Percentiles rank a stretch among this genome's conserved stretches.
phyloP scores from a whole-genome alignment of 2,329 filamentous ascomycete species.

The Fusarium avenaceum region DNA sequence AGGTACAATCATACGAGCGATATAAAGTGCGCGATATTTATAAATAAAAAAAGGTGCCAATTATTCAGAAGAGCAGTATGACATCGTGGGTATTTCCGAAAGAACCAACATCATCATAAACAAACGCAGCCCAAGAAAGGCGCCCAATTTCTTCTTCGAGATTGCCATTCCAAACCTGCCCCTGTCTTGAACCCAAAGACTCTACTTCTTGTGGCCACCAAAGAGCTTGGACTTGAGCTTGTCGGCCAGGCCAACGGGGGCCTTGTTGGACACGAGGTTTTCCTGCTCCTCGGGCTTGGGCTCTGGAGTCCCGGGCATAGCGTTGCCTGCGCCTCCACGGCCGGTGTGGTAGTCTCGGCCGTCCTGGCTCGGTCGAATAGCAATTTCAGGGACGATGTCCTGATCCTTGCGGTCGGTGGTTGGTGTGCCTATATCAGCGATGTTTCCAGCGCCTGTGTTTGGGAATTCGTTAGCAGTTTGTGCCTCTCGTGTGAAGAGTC shows the following conservation, averaged over 20 bases:
- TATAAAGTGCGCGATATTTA: slow-evolving; percentile 17
- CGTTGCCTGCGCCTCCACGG: slow-evolving; percentile 72
- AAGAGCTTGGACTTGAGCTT: slow-evolving; percentile 70
- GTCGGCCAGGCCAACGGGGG: slow-evolving; percentile 64
- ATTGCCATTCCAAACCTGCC: slow-evolving; percentile 1
- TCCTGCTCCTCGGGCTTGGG: slow-evolving; percentile 51
- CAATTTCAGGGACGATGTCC: slow-evolving; percentile 67
- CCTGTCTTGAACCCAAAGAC: not conserved
- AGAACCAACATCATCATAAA: slow-evolving; percentile 38
- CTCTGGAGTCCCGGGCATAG: slow-evolving; percentile 55
- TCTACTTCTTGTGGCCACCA: slow-evolving; percentile 62
- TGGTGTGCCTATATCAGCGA: slow-evolving; percentile 62
- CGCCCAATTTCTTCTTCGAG: slow-evolving; percentile 6
- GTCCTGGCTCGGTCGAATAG: slow-evolving; percentile 63
- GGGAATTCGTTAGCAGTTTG: slow-evolving; percentile 19
- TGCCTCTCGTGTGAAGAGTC: not conserved
- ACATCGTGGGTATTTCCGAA: slow-evolving; percentile 49
- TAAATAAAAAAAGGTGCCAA: slow-evolving; percentile 17
- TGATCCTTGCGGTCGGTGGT: slow-evolving; percentile 61
- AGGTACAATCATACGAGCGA: slow-evolving; percentile 8
- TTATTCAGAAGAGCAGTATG: slow-evolving; percentile 32
- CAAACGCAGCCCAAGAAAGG: slow-evolving; percentile 9
- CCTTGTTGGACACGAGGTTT: slow-evolving; percentile 43
- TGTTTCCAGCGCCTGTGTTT: slow-evolving; percentile 68
- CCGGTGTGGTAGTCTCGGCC: slow-evolving; percentile 68